A percentile compares a stretch with the other conserved stretches of the same genome.
These are phyloP conservation scores for Globisporangium iwayamae DNA, from an alignment of 352 stramenopile genomes.

Conservation along the genomic window DNA sequence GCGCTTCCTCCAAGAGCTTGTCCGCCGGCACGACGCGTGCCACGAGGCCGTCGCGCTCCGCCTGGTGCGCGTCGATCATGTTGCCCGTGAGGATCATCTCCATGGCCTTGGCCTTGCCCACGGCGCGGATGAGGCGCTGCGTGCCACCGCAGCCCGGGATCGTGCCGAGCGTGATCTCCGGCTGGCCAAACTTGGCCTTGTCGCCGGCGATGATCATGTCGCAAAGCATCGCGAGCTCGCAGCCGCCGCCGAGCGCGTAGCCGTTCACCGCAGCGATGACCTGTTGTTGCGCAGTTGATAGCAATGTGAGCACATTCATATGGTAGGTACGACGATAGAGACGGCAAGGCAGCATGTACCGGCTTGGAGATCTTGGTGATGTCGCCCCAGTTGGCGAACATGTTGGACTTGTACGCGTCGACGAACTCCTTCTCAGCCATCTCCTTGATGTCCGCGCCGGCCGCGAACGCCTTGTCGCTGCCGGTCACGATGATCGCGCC, in stretches of 20 bases:
- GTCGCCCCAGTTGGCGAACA: slow-evolving; percentile 97
- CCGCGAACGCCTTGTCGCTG: slow-evolving; percentile 95
- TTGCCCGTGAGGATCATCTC: slow-evolving; percentile 98
- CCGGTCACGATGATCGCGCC: slow-evolving; percentile 96
- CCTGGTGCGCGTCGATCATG: slow-evolving; percentile 95
- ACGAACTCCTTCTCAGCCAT: slow-evolving; percentile 95
- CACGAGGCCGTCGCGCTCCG: slow-evolving; percentile 92
- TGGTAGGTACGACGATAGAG: background rate
- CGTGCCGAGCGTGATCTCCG: slow-evolving; percentile 97
- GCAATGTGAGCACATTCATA: background rate
- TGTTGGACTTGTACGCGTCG: slow-evolving; percentile 92
- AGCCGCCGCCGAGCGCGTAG: slow-evolving; percentile 97
- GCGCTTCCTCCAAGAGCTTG: slow-evolving; percentile 90
- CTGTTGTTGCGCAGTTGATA: slow-evolving; percentile 16
- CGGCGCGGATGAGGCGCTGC: slow-evolving; percentile 94
- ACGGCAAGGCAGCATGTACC: slow-evolving; percentile 17
- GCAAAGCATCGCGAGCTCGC: slow-evolving; percentile 99
- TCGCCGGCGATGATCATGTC: slow-evolving; percentile 97
- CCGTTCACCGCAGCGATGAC: slow-evolving; percentile 97
- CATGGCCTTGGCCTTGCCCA: slow-evolving; percentile 99
- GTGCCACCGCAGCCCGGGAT: slow-evolving; percentile 97
- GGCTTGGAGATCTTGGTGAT: slow-evolving; percentile 95
- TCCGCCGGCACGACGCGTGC: slow-evolving; percentile 91
- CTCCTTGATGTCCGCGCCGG: slow-evolving; percentile 96
- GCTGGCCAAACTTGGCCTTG: slow-evolving; percentile 97